Evolutionary conservation across 441 rosid genomes (phyloP).

Genomic region (Manihot esculenta): DNA sequence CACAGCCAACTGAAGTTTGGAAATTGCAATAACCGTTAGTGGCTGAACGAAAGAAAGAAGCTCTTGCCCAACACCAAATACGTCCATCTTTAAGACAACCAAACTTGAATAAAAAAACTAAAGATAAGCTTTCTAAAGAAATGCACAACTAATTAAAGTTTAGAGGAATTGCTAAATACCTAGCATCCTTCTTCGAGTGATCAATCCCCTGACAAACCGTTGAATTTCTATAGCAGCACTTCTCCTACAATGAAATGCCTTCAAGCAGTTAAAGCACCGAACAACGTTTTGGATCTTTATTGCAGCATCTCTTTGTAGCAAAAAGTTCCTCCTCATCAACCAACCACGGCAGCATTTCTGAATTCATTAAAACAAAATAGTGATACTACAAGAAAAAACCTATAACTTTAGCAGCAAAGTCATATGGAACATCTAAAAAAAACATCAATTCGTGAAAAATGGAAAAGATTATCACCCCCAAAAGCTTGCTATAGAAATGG

Average conservation of each 20-base stretch:
- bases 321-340: slow-evolving; percentile 51
- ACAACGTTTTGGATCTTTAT: slow-evolving; percentile 57
- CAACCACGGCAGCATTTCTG: slow-evolving; percentile 66
- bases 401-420: not conserved
- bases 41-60: slow-evolving; percentile 33
- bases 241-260: slow-evolving; percentile 33
- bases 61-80: slow-evolving; percentile 36
- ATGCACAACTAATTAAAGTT: not conserved
- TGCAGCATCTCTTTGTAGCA: slow-evolving; percentile 44
- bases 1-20: slow-evolving; percentile 25
- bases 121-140: not conserved
- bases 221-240: slow-evolving; percentile 64
- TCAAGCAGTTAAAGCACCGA: slow-evolving; percentile 41
- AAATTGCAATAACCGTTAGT: slow-evolving; percentile 15
- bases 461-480: not conserved
- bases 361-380: slow-evolving; percentile 14
- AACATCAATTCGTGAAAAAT: not conserved
- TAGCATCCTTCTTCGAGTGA: slow-evolving; percentile 49
- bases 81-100: slow-evolving; percentile 10
- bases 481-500: not conserved
- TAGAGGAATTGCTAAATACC: slow-evolving; percentile 42
- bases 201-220: slow-evolving; percentile 52
- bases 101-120: not conserved
- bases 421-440: not conserved
- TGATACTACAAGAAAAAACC: not conserved